Base-by-base conservation (phyloP, 2,329 filamentous ascomycete species). In the Phoma sp. region DNA sequence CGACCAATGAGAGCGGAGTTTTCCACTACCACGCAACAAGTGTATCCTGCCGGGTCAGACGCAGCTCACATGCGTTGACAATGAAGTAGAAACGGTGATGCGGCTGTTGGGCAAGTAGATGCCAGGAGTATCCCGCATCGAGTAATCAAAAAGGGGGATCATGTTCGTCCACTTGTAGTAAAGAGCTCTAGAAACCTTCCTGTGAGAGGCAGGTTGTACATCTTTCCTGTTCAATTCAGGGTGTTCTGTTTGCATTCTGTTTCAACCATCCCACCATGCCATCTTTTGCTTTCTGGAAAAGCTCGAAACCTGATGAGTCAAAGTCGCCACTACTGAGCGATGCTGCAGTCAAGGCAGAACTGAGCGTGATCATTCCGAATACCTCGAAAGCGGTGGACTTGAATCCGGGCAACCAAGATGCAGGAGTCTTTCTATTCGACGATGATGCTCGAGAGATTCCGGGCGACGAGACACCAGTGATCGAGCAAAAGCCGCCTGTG, bases 201-300 rank as follows among this genome's bases (percentile, higher is more conserved):
- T 11, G 10, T 39, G 29, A 27, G 42, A 32, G 39, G 32, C 27
- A 39, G 33, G 22, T 35, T 9, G 14, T 47, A 41, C 14, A 42
- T 39, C 38, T 36, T 50, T 49, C 22, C 18, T 13, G 30, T 47
- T 48, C 10, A 47, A 45, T 24, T 30, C 40, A 35, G 38, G 41
- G 30, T 46, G 37, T n/a, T 10, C 52, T 29, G 35, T 58, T 52
- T 38, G n/a, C 4, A 10, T 27, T 7, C 36, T 42, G 14, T 33
- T 42, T 8, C 30, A 35, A 52, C 55, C 41, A 18, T 46, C 22
- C 54, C 35, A 45, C 7, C 4, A 66, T 67, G 64, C 64, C 64
- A 4, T 64, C 64, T 6, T 64, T 67, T 35, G 45, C 62, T 29
- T 66, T 65, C 33, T 64, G 62, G 64, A 65, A 61, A 40, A 58